Conservation (phyloP, 495 filamentous ascomycete genomes). For the Aspergillus leporis region DNA sequence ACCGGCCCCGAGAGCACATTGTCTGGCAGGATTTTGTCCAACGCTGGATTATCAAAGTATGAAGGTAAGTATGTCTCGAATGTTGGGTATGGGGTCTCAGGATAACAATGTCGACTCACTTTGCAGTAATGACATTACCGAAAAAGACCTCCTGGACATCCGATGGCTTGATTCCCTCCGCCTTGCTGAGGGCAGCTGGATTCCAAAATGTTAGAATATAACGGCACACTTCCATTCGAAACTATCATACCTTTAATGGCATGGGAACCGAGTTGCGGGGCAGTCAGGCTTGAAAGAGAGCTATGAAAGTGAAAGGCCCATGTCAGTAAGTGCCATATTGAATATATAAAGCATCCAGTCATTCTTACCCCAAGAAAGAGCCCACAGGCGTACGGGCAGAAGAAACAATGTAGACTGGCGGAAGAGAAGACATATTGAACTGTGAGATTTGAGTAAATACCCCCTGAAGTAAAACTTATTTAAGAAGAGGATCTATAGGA, state of each 20-base stretch:
- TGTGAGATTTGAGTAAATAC: background rate
- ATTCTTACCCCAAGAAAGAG: slow-evolving; percentile 82
- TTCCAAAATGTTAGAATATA: slow-evolving; percentile 17
- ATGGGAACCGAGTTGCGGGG: slow-evolving; percentile 83
- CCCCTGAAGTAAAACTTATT: background rate
- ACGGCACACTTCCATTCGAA: slow-evolving; percentile 4
- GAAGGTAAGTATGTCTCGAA: background rate
- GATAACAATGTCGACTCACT: slow-evolving; percentile 54
- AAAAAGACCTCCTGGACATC: slow-evolving; percentile 96
- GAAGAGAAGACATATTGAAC: slow-evolving; percentile 58
- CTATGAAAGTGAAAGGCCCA: slow-evolving; percentile 36
- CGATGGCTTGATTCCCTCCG: slow-evolving; percentile 77
- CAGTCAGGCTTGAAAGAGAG: slow-evolving; percentile 81
- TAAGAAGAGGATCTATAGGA: slow-evolving; percentile 6
- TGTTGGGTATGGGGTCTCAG: background rate
- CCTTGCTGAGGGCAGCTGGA: slow-evolving; percentile 79
- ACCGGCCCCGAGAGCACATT: slow-evolving; percentile 87
- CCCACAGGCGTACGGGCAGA: slow-evolving; percentile 88
- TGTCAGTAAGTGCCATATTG: background rate
- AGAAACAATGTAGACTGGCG: slow-evolving; percentile 94
- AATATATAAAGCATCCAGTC: slow-evolving; percentile 7
- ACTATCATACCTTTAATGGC: slow-evolving; percentile 77
- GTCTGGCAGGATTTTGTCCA: slow-evolving; percentile 93
- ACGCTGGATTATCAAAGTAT: slow-evolving; percentile 56
- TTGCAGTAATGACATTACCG: slow-evolving; percentile 95